Evolutionary conservation across 2,329 filamentous ascomycete genomes (phyloP).

Genomic region (Fusarium stilboides): DNA sequence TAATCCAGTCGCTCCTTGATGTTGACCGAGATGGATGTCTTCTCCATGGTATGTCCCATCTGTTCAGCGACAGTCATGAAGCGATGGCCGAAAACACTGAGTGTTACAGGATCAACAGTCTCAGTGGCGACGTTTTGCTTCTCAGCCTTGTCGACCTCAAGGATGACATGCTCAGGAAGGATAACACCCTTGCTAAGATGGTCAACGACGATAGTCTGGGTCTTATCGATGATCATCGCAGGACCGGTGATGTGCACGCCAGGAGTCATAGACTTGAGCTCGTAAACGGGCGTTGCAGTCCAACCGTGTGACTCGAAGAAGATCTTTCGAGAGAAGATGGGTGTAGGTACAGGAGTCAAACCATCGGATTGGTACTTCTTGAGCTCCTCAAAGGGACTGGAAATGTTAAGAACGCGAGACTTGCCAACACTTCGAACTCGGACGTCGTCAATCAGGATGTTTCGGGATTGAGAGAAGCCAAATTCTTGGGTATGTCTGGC

Average conservation of each 20-base stretch:
- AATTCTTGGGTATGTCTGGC: constrained; percentile 59
- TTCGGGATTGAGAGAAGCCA: constrained; percentile 57
- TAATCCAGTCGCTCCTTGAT: constrained; percentile 86
- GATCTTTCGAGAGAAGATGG: constrained; percentile 42
- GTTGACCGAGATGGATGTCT: constrained; percentile 82
- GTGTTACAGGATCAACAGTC: constrained; percentile 78
- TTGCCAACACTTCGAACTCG: constrained; percentile 59
- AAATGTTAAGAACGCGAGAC: constrained; percentile 44
- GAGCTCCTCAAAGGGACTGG: constrained; percentile 47
- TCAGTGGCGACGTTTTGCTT: constrained; percentile 36
- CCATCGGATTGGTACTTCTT: constrained; percentile 28
- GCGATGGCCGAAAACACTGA: constrained; percentile 82
- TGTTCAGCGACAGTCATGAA: constrained; percentile 89
- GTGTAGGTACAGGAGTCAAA: constrained; percentile 25
- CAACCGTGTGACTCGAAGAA: constrained; percentile 50
- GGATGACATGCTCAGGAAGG: constrained; percentile 54
- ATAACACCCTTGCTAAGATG: constrained; percentile 53
- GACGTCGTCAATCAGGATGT: constrained; percentile 61
- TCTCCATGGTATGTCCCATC: constrained; percentile 83
- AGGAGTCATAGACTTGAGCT: constrained; percentile 40
- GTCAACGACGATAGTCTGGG: constrained; percentile 82
- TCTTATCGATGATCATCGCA: constrained; percentile 79
- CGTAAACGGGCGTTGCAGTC: constrained; percentile 48
- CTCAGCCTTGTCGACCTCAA: constrained; percentile 51
- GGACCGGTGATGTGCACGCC: constrained; percentile 64